phyloP scores from a whole-genome alignment of 2,329 filamentous ascomycete species.

The Lojkania enalia region DNA sequence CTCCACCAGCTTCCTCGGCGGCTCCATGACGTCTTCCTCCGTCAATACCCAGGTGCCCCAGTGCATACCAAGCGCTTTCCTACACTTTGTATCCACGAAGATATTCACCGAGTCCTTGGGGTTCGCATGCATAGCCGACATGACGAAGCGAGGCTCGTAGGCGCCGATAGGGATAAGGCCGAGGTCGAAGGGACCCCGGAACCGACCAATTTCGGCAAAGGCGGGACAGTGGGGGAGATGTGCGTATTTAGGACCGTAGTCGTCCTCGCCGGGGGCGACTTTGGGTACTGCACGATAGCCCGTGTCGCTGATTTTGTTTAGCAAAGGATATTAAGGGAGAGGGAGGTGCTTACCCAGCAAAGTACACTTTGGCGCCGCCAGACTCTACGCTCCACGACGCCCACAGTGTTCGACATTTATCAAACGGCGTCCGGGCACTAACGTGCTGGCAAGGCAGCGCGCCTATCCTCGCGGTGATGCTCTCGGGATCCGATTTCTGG shows the following conservation, averaged over 20 bases:
- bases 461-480: slow-evolving; percentile 71
- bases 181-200: slow-evolving; percentile 84
- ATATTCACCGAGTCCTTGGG: slow-evolving; percentile 89
- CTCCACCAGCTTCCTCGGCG: slow-evolving; percentile 70
- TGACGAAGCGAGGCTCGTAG: slow-evolving; percentile 73
- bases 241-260: slow-evolving; percentile 67
- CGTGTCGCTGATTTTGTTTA: slow-evolving; percentile 88
- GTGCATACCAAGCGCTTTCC: slow-evolving; percentile 80
- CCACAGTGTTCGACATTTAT: slow-evolving; percentile 81
- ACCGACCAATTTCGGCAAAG: slow-evolving; percentile 79
- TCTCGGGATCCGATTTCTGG: slow-evolving; percentile 24
- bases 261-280: slow-evolving; percentile 65
- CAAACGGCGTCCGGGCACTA: slow-evolving; percentile 68
- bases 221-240: slow-evolving; percentile 76
- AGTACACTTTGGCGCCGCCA: slow-evolving; percentile 78
- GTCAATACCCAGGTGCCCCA: slow-evolving; percentile 90
- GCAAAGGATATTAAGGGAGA: neutral
- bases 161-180: slow-evolving; percentile 93
- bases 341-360: slow-evolving; percentile 60
- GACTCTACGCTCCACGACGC: slow-evolving; percentile 80
- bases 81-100: slow-evolving; percentile 80
- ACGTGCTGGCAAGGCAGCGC: slow-evolving; percentile 87
- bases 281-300: slow-evolving; percentile 80
- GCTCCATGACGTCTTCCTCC: slow-evolving; percentile 81
- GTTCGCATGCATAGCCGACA: slow-evolving; percentile 82